Evolutionary conservation across 441 rosid species (phyloP).

Genomic region (Cnidoscolus chayamansa): DNA sequence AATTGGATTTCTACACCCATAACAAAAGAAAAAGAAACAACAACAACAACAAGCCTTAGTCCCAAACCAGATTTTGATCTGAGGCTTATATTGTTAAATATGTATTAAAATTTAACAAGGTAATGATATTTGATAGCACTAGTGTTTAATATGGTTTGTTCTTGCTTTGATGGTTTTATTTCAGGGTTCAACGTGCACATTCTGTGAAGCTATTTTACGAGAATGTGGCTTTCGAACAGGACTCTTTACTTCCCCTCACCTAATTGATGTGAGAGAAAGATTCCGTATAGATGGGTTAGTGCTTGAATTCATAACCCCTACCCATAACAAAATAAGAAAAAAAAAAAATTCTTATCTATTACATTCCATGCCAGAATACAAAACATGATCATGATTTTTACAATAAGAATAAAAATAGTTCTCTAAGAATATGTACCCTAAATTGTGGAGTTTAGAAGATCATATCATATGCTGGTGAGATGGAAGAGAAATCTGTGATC

Average conservation of each 20-base stretch:
- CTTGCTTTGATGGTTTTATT: constrained; percentile 17
- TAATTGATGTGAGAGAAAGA: constrained; percentile 93
- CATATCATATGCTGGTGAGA: background rate
- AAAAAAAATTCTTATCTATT: background rate
- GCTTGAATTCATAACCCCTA: constrained; percentile 5
- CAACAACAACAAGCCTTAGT: too few species aligned
- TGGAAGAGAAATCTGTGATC: background rate
- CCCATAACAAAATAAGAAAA: too few species aligned
- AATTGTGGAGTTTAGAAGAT: background rate
- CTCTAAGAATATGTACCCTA: background rate
- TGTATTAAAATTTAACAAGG: background rate
- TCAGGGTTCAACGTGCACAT: constrained; percentile 91
- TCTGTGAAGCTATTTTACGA: constrained; percentile 78
- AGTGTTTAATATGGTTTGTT: background rate
- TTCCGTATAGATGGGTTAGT: constrained; percentile 75
- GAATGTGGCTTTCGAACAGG: constrained; percentile 82
- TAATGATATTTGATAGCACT: background rate
- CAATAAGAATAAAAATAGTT: background rate
- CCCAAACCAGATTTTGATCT: constrained; percentile 1
- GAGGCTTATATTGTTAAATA: background rate
- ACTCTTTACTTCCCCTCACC: constrained; percentile 87
- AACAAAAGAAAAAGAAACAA: background rate
- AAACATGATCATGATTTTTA: background rate
- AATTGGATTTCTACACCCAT: background rate
- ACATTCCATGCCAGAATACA: background rate